Percentiles rank a stretch among this genome's conserved stretches.
These are phyloP conservation scores for Aspergillus funiculosus DNA, from an alignment of 495 filamentous ascomycete species.

Conservation along the genomic window DNA sequence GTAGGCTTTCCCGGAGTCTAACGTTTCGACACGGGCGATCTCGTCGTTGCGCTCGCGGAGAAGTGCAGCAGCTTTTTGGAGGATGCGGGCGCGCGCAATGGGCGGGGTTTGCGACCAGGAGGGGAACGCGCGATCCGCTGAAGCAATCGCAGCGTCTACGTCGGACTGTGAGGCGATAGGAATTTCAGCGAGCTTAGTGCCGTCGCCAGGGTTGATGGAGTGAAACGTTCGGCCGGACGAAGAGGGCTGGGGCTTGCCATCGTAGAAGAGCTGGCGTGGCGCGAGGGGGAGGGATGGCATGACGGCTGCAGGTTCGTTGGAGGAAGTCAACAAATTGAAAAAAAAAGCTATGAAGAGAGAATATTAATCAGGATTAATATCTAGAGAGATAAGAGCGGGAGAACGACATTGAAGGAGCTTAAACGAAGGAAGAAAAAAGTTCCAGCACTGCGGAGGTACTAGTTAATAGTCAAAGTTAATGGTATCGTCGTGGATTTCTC, in stretches of 20 bases:
- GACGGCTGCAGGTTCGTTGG: too few relatives aligned
- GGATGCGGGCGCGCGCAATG: slow-evolving; percentile 60
- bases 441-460: too few relatives aligned
- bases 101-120: slow-evolving; percentile 61
- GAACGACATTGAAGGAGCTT: neutral
- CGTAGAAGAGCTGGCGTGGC: slow-evolving; percentile 60
- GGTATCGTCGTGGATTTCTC: too few relatives aligned
- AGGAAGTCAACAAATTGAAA: neutral
- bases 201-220: slow-evolving; percentile 62
- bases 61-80: slow-evolving; percentile 60
- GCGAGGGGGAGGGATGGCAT: slow-evolving; percentile 40
- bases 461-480: too few relatives aligned
- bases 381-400: neutral
- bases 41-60: slow-evolving; percentile 64
- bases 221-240: slow-evolving; percentile 59
- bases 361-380: neutral
- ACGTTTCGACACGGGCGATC: slow-evolving; percentile 62
- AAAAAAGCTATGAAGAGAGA: slow-evolving; percentile 8
- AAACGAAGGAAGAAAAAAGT: neutral
- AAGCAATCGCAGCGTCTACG: slow-evolving; percentile 58
- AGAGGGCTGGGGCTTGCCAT: slow-evolving; percentile 54
- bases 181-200: slow-evolving; percentile 56
- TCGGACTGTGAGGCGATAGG: slow-evolving; percentile 57
- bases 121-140: slow-evolving; percentile 57
- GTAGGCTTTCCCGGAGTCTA: slow-evolving; percentile 70